Evolutionary conservation across 129 eudicot species (phyloP).

Genomic region (Gnaphalium uliginosum): DNA sequence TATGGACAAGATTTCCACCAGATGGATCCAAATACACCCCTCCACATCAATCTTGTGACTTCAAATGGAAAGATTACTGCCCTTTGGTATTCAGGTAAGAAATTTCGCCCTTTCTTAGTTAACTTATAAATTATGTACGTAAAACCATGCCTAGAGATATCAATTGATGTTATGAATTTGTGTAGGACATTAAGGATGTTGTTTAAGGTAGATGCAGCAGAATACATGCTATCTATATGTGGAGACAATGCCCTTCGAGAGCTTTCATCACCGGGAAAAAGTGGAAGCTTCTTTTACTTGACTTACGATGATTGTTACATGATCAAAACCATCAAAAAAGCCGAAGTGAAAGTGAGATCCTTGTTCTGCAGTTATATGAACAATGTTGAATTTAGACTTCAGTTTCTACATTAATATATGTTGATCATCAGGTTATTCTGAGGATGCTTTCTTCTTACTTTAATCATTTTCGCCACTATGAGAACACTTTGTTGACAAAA

Average conservation of each 20-base stretch:
- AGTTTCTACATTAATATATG: neutral
- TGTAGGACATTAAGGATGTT: slow-evolving; percentile 82
- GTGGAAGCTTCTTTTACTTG: slow-evolving; percentile 96
- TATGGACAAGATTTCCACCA: slow-evolving; percentile 82
- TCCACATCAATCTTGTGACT: slow-evolving; percentile 76
- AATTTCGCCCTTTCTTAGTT: neutral
- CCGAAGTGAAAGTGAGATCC: slow-evolving; percentile 85
- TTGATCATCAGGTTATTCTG: slow-evolving; percentile 62
- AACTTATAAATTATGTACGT: neutral
- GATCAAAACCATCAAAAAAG: slow-evolving; percentile 94
- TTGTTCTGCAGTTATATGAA: neutral
- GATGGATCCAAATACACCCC: slow-evolving; percentile 85
- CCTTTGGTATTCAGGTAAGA: slow-evolving; percentile 85
- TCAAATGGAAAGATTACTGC: slow-evolving; percentile 85
- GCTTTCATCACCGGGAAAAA: slow-evolving; percentile 94
- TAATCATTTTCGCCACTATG: slow-evolving; percentile 71
- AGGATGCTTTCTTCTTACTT: slow-evolving; percentile 91
- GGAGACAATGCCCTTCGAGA: slow-evolving; percentile 90
- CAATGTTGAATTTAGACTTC: neutral
- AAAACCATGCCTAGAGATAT: neutral
- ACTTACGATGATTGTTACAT: slow-evolving; percentile 93
- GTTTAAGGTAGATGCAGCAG: slow-evolving; percentile 99
- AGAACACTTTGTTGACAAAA: slow-evolving; percentile 80
- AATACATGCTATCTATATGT: slow-evolving; percentile 93
- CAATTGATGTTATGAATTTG: slow-evolving; percentile 11